These are phyloP conservation scores for Neopestalotiopsis sp. DNA, from an alignment of 2,329 filamentous ascomycete genomes.

Conservation along the genomic window DNA sequence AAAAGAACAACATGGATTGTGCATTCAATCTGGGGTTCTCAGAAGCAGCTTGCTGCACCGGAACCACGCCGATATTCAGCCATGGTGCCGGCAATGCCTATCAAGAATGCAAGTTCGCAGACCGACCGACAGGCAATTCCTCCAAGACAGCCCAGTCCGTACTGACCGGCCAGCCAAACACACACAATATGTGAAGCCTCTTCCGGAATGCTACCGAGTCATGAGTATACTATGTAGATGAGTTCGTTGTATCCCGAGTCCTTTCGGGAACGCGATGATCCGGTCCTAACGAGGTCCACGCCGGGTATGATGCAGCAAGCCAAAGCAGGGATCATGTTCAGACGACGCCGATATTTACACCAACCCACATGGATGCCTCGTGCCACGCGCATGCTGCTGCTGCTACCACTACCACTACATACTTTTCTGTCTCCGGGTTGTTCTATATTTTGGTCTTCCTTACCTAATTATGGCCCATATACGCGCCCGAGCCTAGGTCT, in stretches of 20 bases:
- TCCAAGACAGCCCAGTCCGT: no score
- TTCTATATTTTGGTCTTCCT: not conserved
- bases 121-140: not conserved
- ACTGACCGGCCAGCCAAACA: not conserved
- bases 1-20: not conserved
- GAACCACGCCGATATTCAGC: not conserved
- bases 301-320: no score
- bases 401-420: not conserved
- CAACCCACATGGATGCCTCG: not conserved
- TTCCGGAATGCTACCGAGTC: not conserved
- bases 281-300: not conserved
- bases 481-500: not conserved
- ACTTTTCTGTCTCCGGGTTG: not conserved
- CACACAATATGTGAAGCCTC: not conserved
- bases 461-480: not conserved
- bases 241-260: not conserved
- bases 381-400: not conserved
- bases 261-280: not conserved
- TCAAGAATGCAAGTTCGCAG: not conserved
- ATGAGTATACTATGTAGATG: not conserved
- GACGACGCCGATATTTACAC: not conserved
- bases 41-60: not conserved
- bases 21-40: not conserved
- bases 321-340: no score
- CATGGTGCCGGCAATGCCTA: not conserved